phyloP scores from a whole-genome alignment of 164 flowering plant genomes.

The Liriodendron chinense region DNA sequence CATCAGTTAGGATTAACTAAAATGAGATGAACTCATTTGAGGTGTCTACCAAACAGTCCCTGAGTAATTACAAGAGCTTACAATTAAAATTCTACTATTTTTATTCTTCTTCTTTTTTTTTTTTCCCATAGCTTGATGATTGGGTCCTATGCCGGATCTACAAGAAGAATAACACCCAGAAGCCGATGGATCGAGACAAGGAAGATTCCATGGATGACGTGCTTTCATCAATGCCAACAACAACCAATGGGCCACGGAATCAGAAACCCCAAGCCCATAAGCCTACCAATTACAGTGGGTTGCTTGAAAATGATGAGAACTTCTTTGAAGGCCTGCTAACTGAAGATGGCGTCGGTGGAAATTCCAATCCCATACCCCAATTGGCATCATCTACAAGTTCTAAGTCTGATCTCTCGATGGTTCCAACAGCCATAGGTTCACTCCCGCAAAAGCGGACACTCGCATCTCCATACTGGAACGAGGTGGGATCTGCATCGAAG shows the following conservation, averaged over 20 bases:
- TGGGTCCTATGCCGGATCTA: slow-evolving; percentile 96
- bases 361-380: slow-evolving; percentile 18
- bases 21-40: too few relatives aligned
- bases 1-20: too few relatives aligned
- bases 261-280: not conserved
- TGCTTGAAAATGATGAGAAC: slow-evolving; percentile 34
- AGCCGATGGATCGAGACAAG: slow-evolving; percentile 54
- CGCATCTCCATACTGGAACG: slow-evolving; percentile 33
- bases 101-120: not conserved
- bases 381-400: slow-evolving; percentile 23
- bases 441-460: slow-evolving; percentile 23
- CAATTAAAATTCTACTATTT: too few relatives aligned
- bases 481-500: slow-evolving; percentile 15
- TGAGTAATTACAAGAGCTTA: too few relatives aligned
- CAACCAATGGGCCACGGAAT: too few relatives aligned
- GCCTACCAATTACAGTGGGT: slow-evolving; percentile 7
- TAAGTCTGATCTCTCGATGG: slow-evolving; percentile 13
- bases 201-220: slow-evolving; percentile 57
- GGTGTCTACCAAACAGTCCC: too few relatives aligned
- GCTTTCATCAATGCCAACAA: slow-evolving; percentile 26
- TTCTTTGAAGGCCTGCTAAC: slow-evolving; percentile 38
- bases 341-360: slow-evolving; percentile 19
- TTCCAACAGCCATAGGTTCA: not conserved
- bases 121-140: slow-evolving; percentile 67
- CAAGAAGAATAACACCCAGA: slow-evolving; percentile 68